Percentiles rank a stretch among this genome's conserved stretches.
Evolutionary conservation across 208 protist species (phyloP).

Genomic region (Acanthamoeba healyi): DNA sequence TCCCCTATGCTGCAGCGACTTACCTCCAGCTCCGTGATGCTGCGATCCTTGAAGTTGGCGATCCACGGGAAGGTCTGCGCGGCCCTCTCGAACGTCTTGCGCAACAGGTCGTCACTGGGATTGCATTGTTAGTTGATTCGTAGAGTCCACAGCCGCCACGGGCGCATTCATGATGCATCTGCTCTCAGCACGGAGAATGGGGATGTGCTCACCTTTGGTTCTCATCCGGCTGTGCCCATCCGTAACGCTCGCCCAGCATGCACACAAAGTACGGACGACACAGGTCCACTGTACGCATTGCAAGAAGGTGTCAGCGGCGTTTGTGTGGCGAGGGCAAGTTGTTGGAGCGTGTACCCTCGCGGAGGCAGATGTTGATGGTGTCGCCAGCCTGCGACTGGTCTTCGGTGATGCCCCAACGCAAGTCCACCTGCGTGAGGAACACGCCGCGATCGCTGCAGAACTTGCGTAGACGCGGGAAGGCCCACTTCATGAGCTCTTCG

Average conservation of each 20-base stretch:
- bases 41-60: slow-evolving; percentile 40
- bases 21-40: slow-evolving; percentile 76
- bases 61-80: slow-evolving; percentile 62
- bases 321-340: too few relatives aligned
- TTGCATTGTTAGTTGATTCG: too few relatives aligned
- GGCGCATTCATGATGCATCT: too few relatives aligned
- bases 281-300: slow-evolving; percentile 31
- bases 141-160: too few relatives aligned
- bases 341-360: not conserved
- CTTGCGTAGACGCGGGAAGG: slow-evolving; percentile 50
- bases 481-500: slow-evolving; percentile 61
- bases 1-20: too few relatives aligned
- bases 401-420: slow-evolving; percentile 79
- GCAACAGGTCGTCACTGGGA: slow-evolving; percentile 49
- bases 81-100: slow-evolving; percentile 50
- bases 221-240: slow-evolving; percentile 53
- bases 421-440: slow-evolving; percentile 68
- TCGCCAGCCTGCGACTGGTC: slow-evolving; percentile 58
- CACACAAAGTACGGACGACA: slow-evolving; percentile 71
- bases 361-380: slow-evolving; percentile 41
- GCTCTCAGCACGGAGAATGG: too few relatives aligned
- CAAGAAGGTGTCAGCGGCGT: too few relatives aligned
- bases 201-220: too few relatives aligned
- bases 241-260: slow-evolving; percentile 74
- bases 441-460: slow-evolving; percentile 31